phyloP scores from a whole-genome alignment of 2,329 filamentous ascomycete species.

The Aspergillus calidoustus region DNA sequence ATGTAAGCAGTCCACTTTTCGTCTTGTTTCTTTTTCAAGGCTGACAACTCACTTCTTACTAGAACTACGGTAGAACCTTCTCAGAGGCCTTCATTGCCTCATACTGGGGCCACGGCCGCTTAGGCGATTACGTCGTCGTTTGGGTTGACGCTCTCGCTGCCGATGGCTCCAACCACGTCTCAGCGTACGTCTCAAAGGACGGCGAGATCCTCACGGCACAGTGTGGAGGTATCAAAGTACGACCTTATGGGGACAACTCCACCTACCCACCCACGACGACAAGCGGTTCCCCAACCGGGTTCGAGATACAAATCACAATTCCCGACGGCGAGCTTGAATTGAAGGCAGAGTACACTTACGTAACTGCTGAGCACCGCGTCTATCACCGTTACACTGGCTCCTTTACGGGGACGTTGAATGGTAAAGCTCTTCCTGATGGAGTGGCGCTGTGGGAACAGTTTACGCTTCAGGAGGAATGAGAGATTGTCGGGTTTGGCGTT shows the following conservation, averaged over 20 bases:
- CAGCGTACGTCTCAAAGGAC: slow-evolving; percentile 1
- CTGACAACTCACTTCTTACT: background rate
- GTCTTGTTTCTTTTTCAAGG: background rate
- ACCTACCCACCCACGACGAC: slow-evolving; percentile 5
- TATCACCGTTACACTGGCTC: background rate
- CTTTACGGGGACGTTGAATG: slow-evolving; percentile 2
- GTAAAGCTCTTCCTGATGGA: background rate
- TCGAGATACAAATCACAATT: background rate
- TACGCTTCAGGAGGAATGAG: background rate
- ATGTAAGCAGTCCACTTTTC: background rate
- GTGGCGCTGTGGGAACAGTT: slow-evolving; percentile 2
- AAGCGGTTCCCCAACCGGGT: background rate
- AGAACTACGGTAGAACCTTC: slow-evolving; percentile 5
- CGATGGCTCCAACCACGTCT: background rate
- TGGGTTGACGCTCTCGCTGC: background rate
- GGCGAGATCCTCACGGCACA: slow-evolving; percentile 1
- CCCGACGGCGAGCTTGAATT: slow-evolving; percentile 2
- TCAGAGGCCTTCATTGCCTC: background rate
- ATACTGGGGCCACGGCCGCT: slow-evolving; percentile 1
- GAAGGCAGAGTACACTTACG: background rate
- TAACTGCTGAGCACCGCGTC: background rate
- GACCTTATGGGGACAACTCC: slow-evolving; percentile 8
- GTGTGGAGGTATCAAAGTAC: background rate
- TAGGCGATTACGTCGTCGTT: slow-evolving; percentile 2
- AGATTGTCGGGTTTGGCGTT: background rate